Percentiles rank a stretch among this genome's conserved stretches.
phyloP scores from a whole-genome alignment of 495 filamentous ascomycete species.

The Hypoxylon cercidicola region DNA sequence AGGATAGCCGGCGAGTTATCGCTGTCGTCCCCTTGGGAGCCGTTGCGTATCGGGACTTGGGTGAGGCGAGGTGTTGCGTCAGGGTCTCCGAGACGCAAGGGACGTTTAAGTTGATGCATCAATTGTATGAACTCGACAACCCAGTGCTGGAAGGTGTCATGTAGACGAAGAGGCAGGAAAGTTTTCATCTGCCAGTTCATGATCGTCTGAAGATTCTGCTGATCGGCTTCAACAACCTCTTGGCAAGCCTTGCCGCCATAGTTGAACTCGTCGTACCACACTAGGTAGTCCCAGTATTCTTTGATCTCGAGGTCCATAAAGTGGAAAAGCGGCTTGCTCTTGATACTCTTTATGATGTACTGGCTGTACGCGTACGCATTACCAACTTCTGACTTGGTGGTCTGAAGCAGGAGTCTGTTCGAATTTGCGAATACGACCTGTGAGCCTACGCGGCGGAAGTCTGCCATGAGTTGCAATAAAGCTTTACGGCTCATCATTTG shows the following conservation, averaged over 20 bases:
- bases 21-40: slow-evolving; percentile 65
- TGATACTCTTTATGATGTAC: slow-evolving; percentile 96
- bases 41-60: slow-evolving; percentile 71
- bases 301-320: slow-evolving; percentile 98
- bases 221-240: slow-evolving; percentile 81
- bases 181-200: slow-evolving; percentile 98
- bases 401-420: slow-evolving; percentile 91
- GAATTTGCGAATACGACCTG: slow-evolving; percentile 91
- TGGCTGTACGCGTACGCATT: slow-evolving; percentile 97
- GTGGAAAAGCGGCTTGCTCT: slow-evolving; percentile 92
- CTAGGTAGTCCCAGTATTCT: slow-evolving; percentile 99
- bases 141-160: slow-evolving; percentile 90
- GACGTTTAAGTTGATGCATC: slow-evolving; percentile 87
- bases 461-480: slow-evolving; percentile 94
- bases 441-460: slow-evolving; percentile 94
- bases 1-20: slow-evolving; percentile 72
- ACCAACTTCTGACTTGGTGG: slow-evolving; percentile 94
- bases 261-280: slow-evolving; percentile 99
- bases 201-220: slow-evolving; percentile 88
- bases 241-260: slow-evolving; percentile 94
- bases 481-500: slow-evolving; percentile 98
- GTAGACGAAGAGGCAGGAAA: slow-evolving; percentile 83
- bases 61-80: slow-evolving; percentile 77
- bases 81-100: slow-evolving; percentile 58
- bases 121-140: slow-evolving; percentile 93